Conservation (phyloP, 2,329 filamentous ascomycete species). For the Fusarium hainanense region DNA sequence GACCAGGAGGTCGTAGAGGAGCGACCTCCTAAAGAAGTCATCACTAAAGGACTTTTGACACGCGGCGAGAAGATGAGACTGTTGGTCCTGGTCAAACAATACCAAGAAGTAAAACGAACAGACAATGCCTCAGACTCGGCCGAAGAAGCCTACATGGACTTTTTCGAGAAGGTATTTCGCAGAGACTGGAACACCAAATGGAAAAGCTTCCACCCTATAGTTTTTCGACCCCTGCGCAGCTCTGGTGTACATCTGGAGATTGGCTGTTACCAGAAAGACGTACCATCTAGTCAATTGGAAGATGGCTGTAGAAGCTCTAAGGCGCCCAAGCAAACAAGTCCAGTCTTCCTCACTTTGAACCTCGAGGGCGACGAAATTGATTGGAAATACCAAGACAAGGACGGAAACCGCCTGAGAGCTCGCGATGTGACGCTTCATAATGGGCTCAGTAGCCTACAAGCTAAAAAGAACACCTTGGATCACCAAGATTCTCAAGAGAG, state of each 20-base stretch:
- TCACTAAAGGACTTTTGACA: background rate
- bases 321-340: background rate
- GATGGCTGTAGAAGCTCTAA: background rate
- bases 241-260: background rate
- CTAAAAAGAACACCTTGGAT: conserved; percentile 1
- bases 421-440: background rate
- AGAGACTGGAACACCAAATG: conserved; percentile 1
- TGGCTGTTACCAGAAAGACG: background rate
- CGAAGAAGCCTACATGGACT: background rate
- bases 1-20: background rate
- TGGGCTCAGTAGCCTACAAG: background rate
- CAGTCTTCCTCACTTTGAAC: conserved; percentile 1
- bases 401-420: background rate
- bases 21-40: background rate
- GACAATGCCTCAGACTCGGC: background rate
- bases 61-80: conserved; percentile 14
- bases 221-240: background rate
- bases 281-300: background rate
- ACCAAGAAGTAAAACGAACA: background rate
- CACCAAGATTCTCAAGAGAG: conserved; percentile 1
- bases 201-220: background rate
- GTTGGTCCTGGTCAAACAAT: conserved; percentile 4
- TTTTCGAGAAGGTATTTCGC: background rate
- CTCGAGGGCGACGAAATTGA: conserved; percentile 3
- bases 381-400: conserved; percentile 10